Evolutionary conservation across 805 yeast species (phyloP).

Genomic region (Scheffersomyces stipitis): DNA sequence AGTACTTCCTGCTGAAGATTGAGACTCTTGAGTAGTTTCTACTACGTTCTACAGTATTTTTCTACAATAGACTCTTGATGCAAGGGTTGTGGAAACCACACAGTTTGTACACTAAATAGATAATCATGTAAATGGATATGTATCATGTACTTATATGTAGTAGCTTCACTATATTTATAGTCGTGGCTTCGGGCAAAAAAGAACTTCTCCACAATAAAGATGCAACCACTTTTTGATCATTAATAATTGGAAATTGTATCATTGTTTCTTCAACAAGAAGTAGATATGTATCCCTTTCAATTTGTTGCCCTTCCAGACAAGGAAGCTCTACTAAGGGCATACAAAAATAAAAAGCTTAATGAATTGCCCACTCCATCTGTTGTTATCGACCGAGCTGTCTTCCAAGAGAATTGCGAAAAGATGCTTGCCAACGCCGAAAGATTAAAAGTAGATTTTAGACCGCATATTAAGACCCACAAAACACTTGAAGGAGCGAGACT

Average conservation of each 20-base stretch:
- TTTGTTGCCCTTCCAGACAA: conserved; percentile 22
- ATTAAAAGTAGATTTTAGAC: conserved; percentile 52
- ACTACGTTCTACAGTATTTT: no score
- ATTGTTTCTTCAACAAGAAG: no score
- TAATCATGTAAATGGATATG: no score
- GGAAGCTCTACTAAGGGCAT: conserved; percentile 15
- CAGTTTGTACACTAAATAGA: no score
- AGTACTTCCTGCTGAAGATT: background rate
- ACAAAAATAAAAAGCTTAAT: conserved; percentile 42
- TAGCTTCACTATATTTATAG: no score
- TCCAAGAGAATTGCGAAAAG: conserved; percentile 44
- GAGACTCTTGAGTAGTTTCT: background rate
- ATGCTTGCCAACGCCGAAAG: conserved; percentile 49
- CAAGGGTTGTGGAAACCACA: no score
- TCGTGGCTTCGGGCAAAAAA: no score
- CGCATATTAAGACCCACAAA: conserved; percentile 78
- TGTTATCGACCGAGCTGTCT: conserved; percentile 42
- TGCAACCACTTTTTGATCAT: no score
- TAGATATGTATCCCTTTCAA: conserved; percentile 8
- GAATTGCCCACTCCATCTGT: conserved; percentile 64
- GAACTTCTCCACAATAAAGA: no score
- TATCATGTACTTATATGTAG: no score
- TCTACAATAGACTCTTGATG: no score
- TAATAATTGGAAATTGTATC: no score
- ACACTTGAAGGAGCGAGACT: conserved; percentile 56